phyloP scores from a whole-genome alignment of 148 eudicot species.

The Simmondsia chinensis region DNA sequence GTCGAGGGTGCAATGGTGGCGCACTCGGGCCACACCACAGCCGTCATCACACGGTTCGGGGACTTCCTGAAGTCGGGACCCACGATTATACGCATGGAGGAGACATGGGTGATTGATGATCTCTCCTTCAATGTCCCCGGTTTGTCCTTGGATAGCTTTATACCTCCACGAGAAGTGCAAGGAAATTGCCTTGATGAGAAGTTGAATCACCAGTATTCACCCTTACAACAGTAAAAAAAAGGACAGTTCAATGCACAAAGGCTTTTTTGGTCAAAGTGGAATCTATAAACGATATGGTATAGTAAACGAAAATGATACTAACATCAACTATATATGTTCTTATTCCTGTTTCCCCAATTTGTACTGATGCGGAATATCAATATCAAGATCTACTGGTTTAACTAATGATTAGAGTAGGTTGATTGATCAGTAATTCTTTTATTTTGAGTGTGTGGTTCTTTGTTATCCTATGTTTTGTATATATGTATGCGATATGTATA shows the following conservation, averaged over 20 bases:
- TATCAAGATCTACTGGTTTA: constrained; percentile 2
- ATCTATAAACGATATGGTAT: too few relatives aligned
- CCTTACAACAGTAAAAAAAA: too few relatives aligned
- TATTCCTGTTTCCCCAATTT: too few relatives aligned
- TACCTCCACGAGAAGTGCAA: constrained; percentile 63
- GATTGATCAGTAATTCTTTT: neutral
- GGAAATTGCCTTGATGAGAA: constrained; percentile 20
- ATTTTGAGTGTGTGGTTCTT: too few relatives aligned
- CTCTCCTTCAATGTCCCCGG: constrained; percentile 81
- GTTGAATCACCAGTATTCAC: constrained; percentile 11
- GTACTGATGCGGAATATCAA: constrained; percentile 13
- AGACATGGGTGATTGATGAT: constrained; percentile 77
- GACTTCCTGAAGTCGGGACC: constrained; percentile 54
- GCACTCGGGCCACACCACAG: constrained; percentile 69
- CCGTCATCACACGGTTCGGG: constrained; percentile 69
- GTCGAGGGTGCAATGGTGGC: constrained; percentile 87
- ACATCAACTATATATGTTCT: too few relatives aligned
- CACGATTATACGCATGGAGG: constrained; percentile 71
- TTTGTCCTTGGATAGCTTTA: constrained; percentile 69
- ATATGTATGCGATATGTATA: too few relatives aligned
- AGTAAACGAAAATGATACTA: too few relatives aligned
- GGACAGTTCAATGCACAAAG: neutral
- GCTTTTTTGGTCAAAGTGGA: neutral
- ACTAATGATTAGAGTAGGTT: constrained; percentile 7
- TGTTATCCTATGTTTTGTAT: too few relatives aligned